These are phyloP conservation scores for Aureobasidium vineae DNA, from an alignment of 2,329 filamentous ascomycete genomes.

Conservation along the genomic window DNA sequence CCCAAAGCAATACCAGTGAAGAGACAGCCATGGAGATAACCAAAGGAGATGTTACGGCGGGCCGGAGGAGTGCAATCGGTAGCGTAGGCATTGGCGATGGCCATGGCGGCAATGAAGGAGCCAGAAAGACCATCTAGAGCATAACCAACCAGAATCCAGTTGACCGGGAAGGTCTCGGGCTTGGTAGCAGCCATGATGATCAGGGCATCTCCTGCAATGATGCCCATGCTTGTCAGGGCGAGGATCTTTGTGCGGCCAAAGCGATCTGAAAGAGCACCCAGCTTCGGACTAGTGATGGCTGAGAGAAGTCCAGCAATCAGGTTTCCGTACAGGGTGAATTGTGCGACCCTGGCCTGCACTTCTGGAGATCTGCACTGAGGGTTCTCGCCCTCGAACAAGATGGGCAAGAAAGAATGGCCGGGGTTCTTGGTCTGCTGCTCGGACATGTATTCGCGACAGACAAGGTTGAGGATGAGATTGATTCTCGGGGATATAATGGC, in stretches of 20 bases:
- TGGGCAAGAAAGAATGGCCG: constrained; percentile 59
- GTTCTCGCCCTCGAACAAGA: constrained; percentile 67
- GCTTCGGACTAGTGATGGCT: constrained; percentile 74
- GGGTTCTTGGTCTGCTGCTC: constrained; percentile 62
- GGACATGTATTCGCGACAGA: constrained; percentile 79
- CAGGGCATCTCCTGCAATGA: constrained; percentile 69
- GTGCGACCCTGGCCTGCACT: constrained; percentile 72
- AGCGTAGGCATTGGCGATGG: constrained; percentile 79
- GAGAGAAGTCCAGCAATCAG: constrained; percentile 74
- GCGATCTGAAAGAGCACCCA: constrained; percentile 83
- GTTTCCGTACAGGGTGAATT: constrained; percentile 73
- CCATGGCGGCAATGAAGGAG: constrained; percentile 81
- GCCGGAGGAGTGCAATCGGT: constrained; percentile 83
- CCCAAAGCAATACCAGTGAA: constrained; percentile 88
- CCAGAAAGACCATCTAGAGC: constrained; percentile 80
- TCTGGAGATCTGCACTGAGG: constrained; percentile 76
- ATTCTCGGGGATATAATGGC: constrained; percentile 82
- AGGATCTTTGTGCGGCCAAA: constrained; percentile 77
- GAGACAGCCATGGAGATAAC: constrained; percentile 84
- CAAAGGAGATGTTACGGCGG: constrained; percentile 77
- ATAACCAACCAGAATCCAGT: constrained; percentile 73
- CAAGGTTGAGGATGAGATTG: constrained; percentile 78
- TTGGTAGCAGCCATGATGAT: constrained; percentile 75
- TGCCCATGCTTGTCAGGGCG: constrained; percentile 69
- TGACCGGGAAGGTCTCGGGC: constrained; percentile 69